Conservation (phyloP, 1,284 basidiomycete genomes). For the Trichosporon sp. region DNA sequence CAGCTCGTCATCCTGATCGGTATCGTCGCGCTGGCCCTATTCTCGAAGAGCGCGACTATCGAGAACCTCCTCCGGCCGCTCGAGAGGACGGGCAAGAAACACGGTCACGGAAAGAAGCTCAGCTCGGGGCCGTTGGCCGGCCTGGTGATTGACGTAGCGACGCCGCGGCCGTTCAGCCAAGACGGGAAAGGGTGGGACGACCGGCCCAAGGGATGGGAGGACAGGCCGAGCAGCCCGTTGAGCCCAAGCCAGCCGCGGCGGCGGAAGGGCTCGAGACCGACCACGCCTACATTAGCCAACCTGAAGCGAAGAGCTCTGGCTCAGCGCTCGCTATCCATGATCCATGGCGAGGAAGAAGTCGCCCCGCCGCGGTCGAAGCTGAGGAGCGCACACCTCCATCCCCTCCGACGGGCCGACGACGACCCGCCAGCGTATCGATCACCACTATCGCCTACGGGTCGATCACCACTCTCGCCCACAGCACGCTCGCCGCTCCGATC, state of each 20-base stretch:
- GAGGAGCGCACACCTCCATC: neutral
- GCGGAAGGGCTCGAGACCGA: neutral
- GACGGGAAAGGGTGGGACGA: neutral
- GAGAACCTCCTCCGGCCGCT: constrained; percentile 37
- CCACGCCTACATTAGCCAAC: constrained; percentile 1
- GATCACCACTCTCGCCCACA: neutral
- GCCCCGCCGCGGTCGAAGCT: neutral
- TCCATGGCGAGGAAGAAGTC: neutral
- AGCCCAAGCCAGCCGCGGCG: neutral
- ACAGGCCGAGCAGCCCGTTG: neutral
- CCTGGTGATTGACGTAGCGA: constrained; percentile 30
- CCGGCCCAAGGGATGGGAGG: neutral
- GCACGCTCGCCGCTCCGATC: neutral
- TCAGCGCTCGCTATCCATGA: neutral
- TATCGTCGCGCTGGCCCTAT: constrained; percentile 33
- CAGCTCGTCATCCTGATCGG: constrained; percentile 40
- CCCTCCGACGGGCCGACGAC: neutral
- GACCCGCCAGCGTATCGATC: neutral
- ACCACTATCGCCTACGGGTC: neutral
- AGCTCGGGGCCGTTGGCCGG: constrained; percentile 33
- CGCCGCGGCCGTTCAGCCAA: neutral
- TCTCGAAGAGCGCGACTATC: constrained; percentile 30
- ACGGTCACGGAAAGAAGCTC: constrained; percentile 4
- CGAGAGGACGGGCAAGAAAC: constrained; percentile 3
- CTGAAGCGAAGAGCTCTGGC: neutral